A percentile compares a stretch with the other conserved stretches of the same genome.
Evolutionary conservation across 768 basidiomycete species (phyloP).

Genomic region (Psilocybe sp.): DNA sequence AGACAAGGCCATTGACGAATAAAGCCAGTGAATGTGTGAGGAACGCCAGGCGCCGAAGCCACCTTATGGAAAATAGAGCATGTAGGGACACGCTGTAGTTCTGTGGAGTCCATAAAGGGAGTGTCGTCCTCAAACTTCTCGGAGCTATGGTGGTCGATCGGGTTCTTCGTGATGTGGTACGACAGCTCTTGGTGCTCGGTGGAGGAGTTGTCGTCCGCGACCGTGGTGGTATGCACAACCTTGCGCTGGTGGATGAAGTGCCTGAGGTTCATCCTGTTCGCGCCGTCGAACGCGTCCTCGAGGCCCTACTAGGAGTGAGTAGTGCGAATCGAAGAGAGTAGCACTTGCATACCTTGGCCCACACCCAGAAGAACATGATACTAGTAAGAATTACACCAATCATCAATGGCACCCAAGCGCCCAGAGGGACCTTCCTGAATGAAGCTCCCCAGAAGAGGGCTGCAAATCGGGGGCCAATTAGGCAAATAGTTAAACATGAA

Average conservation of each 20-base stretch:
- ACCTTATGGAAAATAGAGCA: slow-evolving; percentile 61
- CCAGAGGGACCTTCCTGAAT: slow-evolving; percentile 57
- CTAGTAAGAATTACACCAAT: slow-evolving; percentile 48
- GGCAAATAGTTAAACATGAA: not conserved
- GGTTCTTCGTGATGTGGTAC: slow-evolving; percentile 19
- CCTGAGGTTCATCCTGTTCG: slow-evolving; percentile 49
- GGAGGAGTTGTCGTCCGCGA: slow-evolving; percentile 10
- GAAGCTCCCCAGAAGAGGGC: slow-evolving; percentile 64
- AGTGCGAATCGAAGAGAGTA: not conserved
- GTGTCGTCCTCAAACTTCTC: slow-evolving; percentile 15
- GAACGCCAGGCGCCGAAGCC: slow-evolving; percentile 51
- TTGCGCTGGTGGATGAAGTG: slow-evolving; percentile 48
- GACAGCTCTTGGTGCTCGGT: slow-evolving; percentile 14
- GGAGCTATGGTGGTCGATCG: slow-evolving; percentile 6
- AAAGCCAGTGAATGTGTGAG: slow-evolving; percentile 63
- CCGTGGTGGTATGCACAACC: slow-evolving; percentile 10
- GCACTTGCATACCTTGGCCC: slow-evolving; percentile 44
- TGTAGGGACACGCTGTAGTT: slow-evolving; percentile 41
- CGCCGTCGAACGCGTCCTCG: slow-evolving; percentile 60
- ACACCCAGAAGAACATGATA: slow-evolving; percentile 64
- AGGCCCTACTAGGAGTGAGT: slow-evolving; percentile 31
- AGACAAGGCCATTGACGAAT: slow-evolving; percentile 66
- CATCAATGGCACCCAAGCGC: slow-evolving; percentile 67
- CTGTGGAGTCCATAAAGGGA: slow-evolving; percentile 19
- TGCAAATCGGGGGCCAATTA: slow-evolving; percentile 6